Base-by-base conservation (phyloP, 176 grass and related monocot genomes). In the Bolboschoenus planiculmis region DNA sequence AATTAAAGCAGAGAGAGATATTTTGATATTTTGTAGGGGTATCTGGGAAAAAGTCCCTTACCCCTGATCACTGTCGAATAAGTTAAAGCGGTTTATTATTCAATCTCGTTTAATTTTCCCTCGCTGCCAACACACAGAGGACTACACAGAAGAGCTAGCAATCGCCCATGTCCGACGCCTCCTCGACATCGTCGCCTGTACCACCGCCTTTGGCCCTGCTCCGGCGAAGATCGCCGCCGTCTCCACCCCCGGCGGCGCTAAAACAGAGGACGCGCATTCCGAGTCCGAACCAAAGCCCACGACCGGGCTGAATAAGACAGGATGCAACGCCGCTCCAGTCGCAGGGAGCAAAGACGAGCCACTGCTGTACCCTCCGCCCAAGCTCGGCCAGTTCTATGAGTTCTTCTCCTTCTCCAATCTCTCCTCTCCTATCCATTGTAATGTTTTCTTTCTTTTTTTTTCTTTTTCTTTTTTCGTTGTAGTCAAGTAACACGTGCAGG, bases 381-480 rank as follows among this genome's bases (percentile, higher is more conserved):
- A 98, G 78, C 92, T 98, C 23, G 89, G 82, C 29, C 84, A 98
- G 72, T 98, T 95, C 83, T 98, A 98, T 79, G 95, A 98, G 20
- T 98, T 98, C 89, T 93, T 98, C 87, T 95, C 95, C 20, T 95
- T 98, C 85, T 93, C 95, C 6, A 63, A 98, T 82, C 92, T 95
- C 56, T 78, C 88, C 4, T 88, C 92, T 47, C 95, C 95, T 2
- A 81, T 98, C 23, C 90, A 98, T 54, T 98, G 95, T 98, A 50
- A 61, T 87, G 58, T 36, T 50, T 20, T 21, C 29, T 26, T 15
- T 21, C 29, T n/a, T 35, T 63, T 42, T 20, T 27, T 78, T 31
- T 27, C 0, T 43, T 1, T 24, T 0, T 10, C 21, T 55, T 29
- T 54, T 26, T 0, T n/a, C n/a, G n/a, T n/a, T 33, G 57, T 66